Conservation (phyloP, 768 basidiomycete genomes). For the Agrocybe chaxingu region DNA sequence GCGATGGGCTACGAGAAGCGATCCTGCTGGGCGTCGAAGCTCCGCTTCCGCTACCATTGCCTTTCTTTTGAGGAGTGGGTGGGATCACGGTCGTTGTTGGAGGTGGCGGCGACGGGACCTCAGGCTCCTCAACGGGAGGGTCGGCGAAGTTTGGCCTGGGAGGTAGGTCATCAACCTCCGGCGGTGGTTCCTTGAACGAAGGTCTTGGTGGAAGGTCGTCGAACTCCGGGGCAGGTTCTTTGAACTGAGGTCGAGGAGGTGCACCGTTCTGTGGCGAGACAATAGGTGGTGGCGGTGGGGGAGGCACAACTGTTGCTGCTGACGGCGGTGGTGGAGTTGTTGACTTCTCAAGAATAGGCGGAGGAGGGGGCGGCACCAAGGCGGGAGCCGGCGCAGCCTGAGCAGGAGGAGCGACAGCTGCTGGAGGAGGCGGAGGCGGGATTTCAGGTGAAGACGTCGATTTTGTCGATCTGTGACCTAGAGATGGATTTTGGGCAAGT, state of each 20-base stretch:
- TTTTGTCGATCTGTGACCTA: slow-evolving; percentile 28
- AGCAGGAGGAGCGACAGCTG: slow-evolving; percentile 11
- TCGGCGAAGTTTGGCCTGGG: slow-evolving; percentile 50
- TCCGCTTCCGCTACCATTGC: slow-evolving; percentile 19
- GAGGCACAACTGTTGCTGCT: slow-evolving; percentile 23
- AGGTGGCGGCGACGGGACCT: slow-evolving; percentile 34
- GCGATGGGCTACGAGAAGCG: slow-evolving; percentile 43
- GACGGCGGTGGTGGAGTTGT: slow-evolving; percentile 29
- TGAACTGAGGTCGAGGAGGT: slow-evolving; percentile 21
- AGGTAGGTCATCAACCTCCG: slow-evolving; percentile 49
- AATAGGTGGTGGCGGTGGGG: slow-evolving; percentile 25
- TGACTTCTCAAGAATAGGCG: slow-evolving; percentile 17
- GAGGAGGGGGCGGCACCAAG: slow-evolving; percentile 26
- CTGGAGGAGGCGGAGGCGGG: slow-evolving; percentile 26
- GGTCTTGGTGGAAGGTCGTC: slow-evolving; percentile 38
- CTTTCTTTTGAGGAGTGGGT: slow-evolving; percentile 48
- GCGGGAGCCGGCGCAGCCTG: slow-evolving; percentile 14
- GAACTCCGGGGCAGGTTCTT: slow-evolving; percentile 54
- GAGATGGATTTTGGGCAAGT: slow-evolving; percentile 50
- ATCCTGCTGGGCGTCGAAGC: slow-evolving; percentile 29
- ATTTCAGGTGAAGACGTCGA: slow-evolving; percentile 24
- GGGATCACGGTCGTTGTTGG: slow-evolving; percentile 47
- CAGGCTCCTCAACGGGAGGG: slow-evolving; percentile 55
- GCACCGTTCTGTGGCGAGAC: slow-evolving; percentile 25
- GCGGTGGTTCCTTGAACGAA: slow-evolving; percentile 60